Conservation (phyloP, 2,329 filamentous ascomycete species). For the Leptographium lundbergii region DNA sequence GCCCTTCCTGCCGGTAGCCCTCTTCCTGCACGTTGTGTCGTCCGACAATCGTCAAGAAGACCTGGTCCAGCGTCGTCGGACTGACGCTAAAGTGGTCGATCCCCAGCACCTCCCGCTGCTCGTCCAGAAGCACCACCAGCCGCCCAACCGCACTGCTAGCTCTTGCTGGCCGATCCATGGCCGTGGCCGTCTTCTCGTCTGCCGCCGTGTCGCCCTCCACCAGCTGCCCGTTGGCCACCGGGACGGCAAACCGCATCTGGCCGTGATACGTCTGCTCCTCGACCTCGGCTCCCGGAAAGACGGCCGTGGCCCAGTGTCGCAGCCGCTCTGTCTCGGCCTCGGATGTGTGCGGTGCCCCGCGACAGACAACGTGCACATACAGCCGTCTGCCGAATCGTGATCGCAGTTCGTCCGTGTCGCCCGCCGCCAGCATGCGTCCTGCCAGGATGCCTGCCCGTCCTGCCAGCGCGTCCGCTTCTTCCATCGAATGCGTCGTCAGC, state of each 20-base stretch:
- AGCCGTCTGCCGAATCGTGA: slow-evolving; percentile 65
- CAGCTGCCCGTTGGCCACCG: slow-evolving; percentile 26
- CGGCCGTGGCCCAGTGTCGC: slow-evolving; percentile 48
- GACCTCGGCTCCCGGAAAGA: slow-evolving; percentile 52
- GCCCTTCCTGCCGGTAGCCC: slow-evolving; percentile 29
- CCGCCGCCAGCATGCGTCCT: slow-evolving; percentile 71
- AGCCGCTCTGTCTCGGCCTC: slow-evolving; percentile 55
- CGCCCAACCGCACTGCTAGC: slow-evolving; percentile 44
- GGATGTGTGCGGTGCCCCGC: slow-evolving; percentile 59
- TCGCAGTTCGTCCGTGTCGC: slow-evolving; percentile 60
- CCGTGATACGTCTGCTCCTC: slow-evolving; percentile 72
- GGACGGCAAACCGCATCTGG: slow-evolving; percentile 73
- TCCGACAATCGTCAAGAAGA: slow-evolving; percentile 76
- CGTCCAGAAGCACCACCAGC: slow-evolving; percentile 62
- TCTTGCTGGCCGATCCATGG: neutral
- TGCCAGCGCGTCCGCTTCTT: slow-evolving; percentile 83
- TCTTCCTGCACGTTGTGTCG: slow-evolving; percentile 71
- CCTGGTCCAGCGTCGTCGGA: slow-evolving; percentile 79
- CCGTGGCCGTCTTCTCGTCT: neutral
- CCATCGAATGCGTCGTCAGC: slow-evolving; percentile 89
- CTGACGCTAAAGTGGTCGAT: slow-evolving; percentile 80
- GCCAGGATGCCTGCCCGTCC: slow-evolving; percentile 78
- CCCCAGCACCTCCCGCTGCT: slow-evolving; percentile 52
- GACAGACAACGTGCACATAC: slow-evolving; percentile 70
- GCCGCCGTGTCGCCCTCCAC: neutral